Evolutionary conservation across 2,329 filamentous ascomycete genomes (phyloP).

Genomic region (Penicillium vulpinum): DNA sequence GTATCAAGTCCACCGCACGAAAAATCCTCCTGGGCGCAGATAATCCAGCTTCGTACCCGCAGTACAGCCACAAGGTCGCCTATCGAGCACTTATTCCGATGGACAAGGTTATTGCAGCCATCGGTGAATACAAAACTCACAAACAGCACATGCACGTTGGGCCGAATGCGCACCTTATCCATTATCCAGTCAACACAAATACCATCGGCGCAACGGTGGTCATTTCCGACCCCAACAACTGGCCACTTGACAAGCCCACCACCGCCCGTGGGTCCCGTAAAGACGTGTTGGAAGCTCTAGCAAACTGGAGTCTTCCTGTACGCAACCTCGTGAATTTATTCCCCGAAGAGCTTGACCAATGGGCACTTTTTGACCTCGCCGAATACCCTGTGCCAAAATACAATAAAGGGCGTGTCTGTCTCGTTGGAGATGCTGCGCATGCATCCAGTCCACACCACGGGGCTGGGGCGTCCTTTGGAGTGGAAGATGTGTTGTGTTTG

Average conservation of each 20-base stretch:
- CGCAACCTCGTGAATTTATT: neutral
- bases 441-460: slow-evolving; percentile 12
- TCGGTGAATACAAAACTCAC: slow-evolving; percentile 52
- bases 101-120: slow-evolving; percentile 48
- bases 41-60: slow-evolving; percentile 40
- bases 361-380: slow-evolving; percentile 15
- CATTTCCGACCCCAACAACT: slow-evolving; percentile 19
- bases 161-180: slow-evolving; percentile 53
- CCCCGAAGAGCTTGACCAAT: slow-evolving; percentile 13
- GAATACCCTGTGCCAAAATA: slow-evolving; percentile 39
- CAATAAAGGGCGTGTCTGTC: slow-evolving; percentile 45
- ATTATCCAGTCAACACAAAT: slow-evolving; percentile 13
- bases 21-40: slow-evolving; percentile 20
- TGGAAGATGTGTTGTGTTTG: slow-evolving; percentile 27
- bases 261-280: neutral
- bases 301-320: neutral
- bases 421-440: slow-evolving; percentile 17
- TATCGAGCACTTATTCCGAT: slow-evolving; percentile 65
- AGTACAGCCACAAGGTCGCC: slow-evolving; percentile 60
- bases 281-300: neutral
- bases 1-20: slow-evolving; percentile 13
- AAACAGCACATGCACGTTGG: slow-evolving; percentile 60
- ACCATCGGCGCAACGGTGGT: slow-evolving; percentile 26
- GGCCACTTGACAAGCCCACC: slow-evolving; percentile 8
- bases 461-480: slow-evolving; percentile 8